Percentiles rank a stretch among this genome's conserved stretches.
These are phyloP conservation scores for Scenedesmus sp. DNA, from an alignment of 163 green algal species.

Conservation along the genomic window DNA sequence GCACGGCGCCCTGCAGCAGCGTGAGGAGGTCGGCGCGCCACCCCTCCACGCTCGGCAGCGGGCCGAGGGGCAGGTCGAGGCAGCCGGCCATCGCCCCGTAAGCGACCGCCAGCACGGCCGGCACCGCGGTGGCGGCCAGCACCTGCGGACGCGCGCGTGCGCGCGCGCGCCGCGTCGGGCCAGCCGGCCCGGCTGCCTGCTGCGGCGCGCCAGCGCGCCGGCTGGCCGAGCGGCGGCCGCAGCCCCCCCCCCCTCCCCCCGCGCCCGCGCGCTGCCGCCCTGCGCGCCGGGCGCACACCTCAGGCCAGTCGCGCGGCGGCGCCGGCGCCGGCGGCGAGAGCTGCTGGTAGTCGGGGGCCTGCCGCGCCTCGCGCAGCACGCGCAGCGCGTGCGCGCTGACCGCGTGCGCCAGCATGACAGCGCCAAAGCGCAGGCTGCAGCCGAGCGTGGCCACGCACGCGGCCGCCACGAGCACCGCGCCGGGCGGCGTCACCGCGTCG, in stretches of 20 bases:
- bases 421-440: constrained; percentile 70
- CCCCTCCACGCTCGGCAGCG: constrained; percentile 47
- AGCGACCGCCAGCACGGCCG: constrained; percentile 69
- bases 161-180: no score
- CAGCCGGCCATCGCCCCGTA: constrained; percentile 65
- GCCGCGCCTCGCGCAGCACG: constrained; percentile 73
- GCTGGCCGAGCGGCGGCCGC: no score
- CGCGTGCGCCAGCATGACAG: constrained; percentile 87
- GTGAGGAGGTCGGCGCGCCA: constrained; percentile 60
- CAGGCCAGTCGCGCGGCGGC: constrained; percentile 52
- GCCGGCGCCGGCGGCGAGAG: constrained; percentile 70
- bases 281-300: constrained; percentile 3
- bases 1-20: constrained; percentile 62
- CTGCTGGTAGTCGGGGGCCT: constrained; percentile 55
- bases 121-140: constrained; percentile 75
- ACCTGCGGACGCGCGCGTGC: no score
- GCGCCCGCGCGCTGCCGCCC: no score
- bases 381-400: constrained; percentile 81
- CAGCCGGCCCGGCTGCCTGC: no score
- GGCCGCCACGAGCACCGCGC: constrained; percentile 64
- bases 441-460: constrained; percentile 76
- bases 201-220: no score
- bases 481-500: constrained; percentile 56
- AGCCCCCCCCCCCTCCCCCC: no score
- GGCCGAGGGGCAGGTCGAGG: constrained; percentile 65